These are phyloP conservation scores for Tulasnella sp. DNA, from an alignment of 768 basidiomycete genomes.

Conservation along the genomic window DNA sequence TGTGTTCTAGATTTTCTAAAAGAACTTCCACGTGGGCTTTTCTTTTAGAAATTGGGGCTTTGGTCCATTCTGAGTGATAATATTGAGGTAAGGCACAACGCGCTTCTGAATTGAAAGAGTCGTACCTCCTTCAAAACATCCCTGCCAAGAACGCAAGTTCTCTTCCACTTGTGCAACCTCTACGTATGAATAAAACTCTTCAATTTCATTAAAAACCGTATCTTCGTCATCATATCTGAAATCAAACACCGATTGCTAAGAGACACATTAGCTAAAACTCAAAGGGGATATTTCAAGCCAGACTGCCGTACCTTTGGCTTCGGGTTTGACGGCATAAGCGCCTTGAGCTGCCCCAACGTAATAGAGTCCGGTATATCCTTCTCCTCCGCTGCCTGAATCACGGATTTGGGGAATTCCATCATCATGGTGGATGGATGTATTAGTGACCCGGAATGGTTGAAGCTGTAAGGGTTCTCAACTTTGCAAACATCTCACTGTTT, in stretches of 20 bases:
- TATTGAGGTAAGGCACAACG: constrained; percentile 15
- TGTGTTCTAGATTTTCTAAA: constrained; percentile 78
- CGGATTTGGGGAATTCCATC: constrained; percentile 9
- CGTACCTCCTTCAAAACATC: constrained; percentile 66
- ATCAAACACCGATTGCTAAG: constrained; percentile 74
- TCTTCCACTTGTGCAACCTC: constrained; percentile 86
- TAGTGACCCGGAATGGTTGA: too few relatives aligned
- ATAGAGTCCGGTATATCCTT: constrained; percentile 21
- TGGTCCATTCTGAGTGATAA: constrained; percentile 58
- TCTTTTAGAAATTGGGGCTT: constrained; percentile 44
- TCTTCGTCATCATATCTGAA: constrained; percentile 95
- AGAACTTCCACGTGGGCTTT: constrained; percentile 65
- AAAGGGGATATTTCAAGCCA: not conserved
- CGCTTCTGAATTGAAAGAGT: constrained; percentile 12
- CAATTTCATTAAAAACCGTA: constrained; percentile 88
- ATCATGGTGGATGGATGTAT: too few relatives aligned
- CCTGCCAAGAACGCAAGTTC: constrained; percentile 78
- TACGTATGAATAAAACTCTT: constrained; percentile 96
- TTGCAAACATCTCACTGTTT: too few relatives aligned
- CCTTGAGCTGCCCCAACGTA: constrained; percentile 24
- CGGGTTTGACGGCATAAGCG: constrained; percentile 18
- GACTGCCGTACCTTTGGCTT: constrained; percentile 21
- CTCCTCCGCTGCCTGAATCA: constrained; percentile 10
- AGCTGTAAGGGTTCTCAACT: too few relatives aligned
- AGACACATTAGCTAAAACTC: not conserved